Base-by-base conservation (phyloP, 2,329 filamentous ascomycete genomes). In the Massarina eburnea region DNA sequence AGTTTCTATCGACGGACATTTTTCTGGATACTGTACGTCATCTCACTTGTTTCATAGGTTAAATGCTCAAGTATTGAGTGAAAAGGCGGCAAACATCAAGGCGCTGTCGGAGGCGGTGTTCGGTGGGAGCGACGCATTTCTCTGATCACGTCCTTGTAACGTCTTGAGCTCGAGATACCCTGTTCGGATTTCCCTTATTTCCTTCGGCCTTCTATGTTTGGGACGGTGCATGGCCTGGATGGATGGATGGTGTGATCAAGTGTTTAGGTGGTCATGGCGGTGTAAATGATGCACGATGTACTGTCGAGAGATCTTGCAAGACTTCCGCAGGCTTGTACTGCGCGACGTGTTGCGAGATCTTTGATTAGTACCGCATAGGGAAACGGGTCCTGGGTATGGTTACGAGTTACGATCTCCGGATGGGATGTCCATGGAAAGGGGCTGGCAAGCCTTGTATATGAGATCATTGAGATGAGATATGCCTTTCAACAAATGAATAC, bases 81-180 rank as follows among this genome's bases (percentile, higher is more conserved):
- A 30, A 7, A 14, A 30, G 18, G 30, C 17, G 43, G 37, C 38
- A 46, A 41, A 37, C 24, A 21, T 17, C 34, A 22, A 43, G 48
- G 48, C 42, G 45, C 49, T 42, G 35, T 50, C 47, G 50, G 54
- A 45, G 47, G 50, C 43, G 41, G 48, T 46, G 55, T 53, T 55
- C 51, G 55, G 55, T 58, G 55, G 49, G 55, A 58, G 55, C 55
- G 55, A 54, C 51, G 52, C 40, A 43, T 39, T 33, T 41, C 24
- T 46, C 45, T 41, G 46, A 54, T 50, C n/a, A 51, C 48, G 49
- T 44, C 43, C 46, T 41, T 37, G 21, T 51, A 49, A 22, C 14
- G 34, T 39, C 38, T 39, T 15, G 9, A 8, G 33, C 45, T 50
- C 46, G 38, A 54, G 55, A 58, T 58, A 58, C 50, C 55, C 52